A percentile compares a stretch with the other conserved stretches of the same genome.
phyloP scores from a whole-genome alignment of 768 basidiomycete genomes.

The Lanmaoa pseudosensibilis region DNA sequence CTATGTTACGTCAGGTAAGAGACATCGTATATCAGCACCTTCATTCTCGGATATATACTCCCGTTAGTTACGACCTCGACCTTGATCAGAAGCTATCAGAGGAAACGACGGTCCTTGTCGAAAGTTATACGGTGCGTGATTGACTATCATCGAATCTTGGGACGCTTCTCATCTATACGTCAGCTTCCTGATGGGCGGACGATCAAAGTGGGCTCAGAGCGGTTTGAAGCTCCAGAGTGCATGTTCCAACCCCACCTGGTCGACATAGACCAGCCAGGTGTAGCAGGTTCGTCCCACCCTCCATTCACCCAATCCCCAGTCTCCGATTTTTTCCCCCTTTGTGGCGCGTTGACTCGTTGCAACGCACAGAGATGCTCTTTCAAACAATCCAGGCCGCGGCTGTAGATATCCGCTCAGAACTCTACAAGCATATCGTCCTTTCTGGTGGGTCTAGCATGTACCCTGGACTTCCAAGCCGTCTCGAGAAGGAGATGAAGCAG shows the following conservation, averaged over 20 bases:
- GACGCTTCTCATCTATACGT: slow-evolving; percentile 5
- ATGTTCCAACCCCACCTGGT: slow-evolving; percentile 99
- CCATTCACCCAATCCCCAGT: not conserved
- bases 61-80: slow-evolving; percentile 87
- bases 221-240: slow-evolving; percentile 98
- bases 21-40: not conserved
- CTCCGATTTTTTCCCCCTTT: not conserved
- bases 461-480: slow-evolving; percentile 91
- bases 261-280: slow-evolving; percentile 94
- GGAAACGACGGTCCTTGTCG: slow-evolving; percentile 95
- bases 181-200: slow-evolving; percentile 93
- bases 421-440: slow-evolving; percentile 98
- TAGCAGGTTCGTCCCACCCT: slow-evolving; percentile 68
- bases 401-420: slow-evolving; percentile 82
- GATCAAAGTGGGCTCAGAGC: slow-evolving; percentile 97
- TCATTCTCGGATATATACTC: not conserved
- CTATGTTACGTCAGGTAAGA: slow-evolving; percentile 92
- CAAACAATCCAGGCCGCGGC: slow-evolving; percentile 91
- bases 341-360: not conserved
- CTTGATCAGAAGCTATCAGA: slow-evolving; percentile 90
- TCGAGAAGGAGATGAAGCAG: slow-evolving; percentile 99
- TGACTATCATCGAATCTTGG: not conserved
- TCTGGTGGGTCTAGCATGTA: slow-evolving; percentile 99
- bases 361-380: slow-evolving; percentile 83
- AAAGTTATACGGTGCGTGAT: slow-evolving; percentile 85